Evolutionary conservation across 805 yeast genomes (phyloP).

Genomic region (Monosporozyma servazzii): DNA sequence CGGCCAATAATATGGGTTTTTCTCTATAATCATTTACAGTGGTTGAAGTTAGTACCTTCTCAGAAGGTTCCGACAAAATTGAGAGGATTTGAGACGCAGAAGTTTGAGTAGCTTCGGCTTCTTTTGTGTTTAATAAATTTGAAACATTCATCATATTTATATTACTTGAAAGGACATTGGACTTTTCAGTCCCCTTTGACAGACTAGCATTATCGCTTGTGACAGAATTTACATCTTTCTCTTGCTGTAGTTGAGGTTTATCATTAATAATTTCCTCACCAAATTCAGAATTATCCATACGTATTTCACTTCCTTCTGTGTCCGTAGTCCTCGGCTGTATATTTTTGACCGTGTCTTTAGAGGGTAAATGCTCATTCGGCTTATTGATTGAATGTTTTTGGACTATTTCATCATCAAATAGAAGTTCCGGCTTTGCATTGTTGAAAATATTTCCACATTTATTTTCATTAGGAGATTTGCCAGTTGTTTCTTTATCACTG

Average conservation of each 20-base stretch:
- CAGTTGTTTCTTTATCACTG: neutral
- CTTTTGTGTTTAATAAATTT: neutral
- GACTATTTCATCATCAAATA: neutral
- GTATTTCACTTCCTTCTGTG: neutral
- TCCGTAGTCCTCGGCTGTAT: too few species aligned
- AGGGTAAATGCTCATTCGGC: neutral
- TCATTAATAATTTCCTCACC: neutral
- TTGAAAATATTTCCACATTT: neutral
- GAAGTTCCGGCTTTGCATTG: neutral
- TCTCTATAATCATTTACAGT: neutral
- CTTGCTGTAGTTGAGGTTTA: neutral
- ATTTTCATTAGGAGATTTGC: neutral
- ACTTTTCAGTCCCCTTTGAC: neutral
- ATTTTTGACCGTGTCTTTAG: neutral
- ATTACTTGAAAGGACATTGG: neutral
- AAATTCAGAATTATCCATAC: neutral
- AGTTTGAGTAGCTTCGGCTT: neutral
- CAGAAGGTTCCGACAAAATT: neutral
- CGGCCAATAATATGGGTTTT: neutral
- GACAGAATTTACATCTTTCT: neutral
- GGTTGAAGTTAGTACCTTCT: neutral
- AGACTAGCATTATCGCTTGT: neutral
- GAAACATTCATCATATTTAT: neutral
- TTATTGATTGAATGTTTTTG: neutral
- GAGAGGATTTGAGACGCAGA: neutral